phyloP scores from a whole-genome alignment of 805 yeast genomes.

The Kluyveromyces dobzhanskii region DNA sequence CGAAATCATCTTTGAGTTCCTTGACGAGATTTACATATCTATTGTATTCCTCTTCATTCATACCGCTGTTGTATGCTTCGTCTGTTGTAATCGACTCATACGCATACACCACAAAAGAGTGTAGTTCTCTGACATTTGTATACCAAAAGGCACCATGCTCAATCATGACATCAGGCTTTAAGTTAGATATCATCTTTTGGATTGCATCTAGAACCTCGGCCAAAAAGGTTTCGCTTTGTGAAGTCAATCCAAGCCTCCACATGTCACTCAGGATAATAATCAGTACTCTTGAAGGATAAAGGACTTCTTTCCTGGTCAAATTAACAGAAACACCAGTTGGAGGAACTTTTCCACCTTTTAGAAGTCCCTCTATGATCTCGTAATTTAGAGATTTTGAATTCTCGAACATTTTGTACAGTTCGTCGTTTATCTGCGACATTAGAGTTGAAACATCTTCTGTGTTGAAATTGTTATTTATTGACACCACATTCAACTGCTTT shows the following conservation, averaged over 20 bases:
- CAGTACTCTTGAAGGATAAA: slow-evolving; percentile 93
- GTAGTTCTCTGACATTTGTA: slow-evolving; percentile 90
- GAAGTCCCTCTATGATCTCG: slow-evolving; percentile 79
- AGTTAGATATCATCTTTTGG: slow-evolving; percentile 70
- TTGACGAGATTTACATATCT: slow-evolving; percentile 85
- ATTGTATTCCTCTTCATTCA: slow-evolving; percentile 84
- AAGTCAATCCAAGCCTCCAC: slow-evolving; percentile 95
- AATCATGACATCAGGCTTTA: slow-evolving; percentile 79
- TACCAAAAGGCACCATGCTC: slow-evolving; percentile 96
- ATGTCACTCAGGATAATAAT: slow-evolving; percentile 88
- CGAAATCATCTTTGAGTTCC: slow-evolving; percentile 89
- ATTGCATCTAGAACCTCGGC: slow-evolving; percentile 84
- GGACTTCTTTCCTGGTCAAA: slow-evolving; percentile 77
- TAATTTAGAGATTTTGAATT: slow-evolving; percentile 65
- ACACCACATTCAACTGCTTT: slow-evolving; percentile 16
- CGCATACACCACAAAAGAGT: slow-evolving; percentile 90
- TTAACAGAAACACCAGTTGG: slow-evolving; percentile 77
- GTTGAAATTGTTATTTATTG: slow-evolving; percentile 16
- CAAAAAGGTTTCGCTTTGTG: slow-evolving; percentile 82
- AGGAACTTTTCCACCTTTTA: slow-evolving; percentile 80
- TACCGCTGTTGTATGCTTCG: slow-evolving; percentile 67
- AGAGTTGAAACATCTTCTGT: slow-evolving; percentile 37
- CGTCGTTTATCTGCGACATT: slow-evolving; percentile 68
- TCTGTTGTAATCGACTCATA: slow-evolving; percentile 85
- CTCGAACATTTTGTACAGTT: slow-evolving; percentile 59